Percentiles rank a stretch among this genome's conserved stretches.
Evolutionary conservation across 176 grass and related monocot species (phyloP).

Genomic region (Alopecurus myosuroides): DNA sequence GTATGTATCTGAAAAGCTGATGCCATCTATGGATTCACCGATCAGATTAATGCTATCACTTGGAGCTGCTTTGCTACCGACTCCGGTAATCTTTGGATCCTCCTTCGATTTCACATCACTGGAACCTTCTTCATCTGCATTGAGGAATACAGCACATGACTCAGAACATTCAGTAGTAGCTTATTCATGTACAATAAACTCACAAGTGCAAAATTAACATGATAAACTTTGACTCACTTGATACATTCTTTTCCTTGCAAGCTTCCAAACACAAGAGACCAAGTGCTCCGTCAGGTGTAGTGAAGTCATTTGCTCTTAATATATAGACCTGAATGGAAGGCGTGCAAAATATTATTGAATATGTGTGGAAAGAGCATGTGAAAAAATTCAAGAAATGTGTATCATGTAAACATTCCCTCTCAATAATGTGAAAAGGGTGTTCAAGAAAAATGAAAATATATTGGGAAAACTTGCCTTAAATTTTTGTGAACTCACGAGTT

Average conservation of each 20-base stretch:
- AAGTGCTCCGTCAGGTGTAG: constrained; percentile 25
- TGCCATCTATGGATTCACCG: constrained; percentile 10
- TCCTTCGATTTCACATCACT: neutral
- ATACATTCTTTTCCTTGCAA: constrained; percentile 15
- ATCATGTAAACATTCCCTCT: neutral
- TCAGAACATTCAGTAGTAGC: neutral
- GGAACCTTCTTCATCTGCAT: neutral
- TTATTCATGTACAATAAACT: neutral
- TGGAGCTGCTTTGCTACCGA: neutral
- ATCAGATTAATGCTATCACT: neutral
- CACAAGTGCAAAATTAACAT: neutral
- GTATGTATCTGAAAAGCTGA: constrained; percentile 20
- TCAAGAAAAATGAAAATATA: neutral
- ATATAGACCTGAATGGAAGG: constrained; percentile 29
- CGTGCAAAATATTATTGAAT: neutral
- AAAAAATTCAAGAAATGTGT: constrained; percentile 13
- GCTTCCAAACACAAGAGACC: constrained; percentile 5
- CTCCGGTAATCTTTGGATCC: neutral
- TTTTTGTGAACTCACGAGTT: constrained; percentile 26
- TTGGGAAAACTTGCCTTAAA: constrained; percentile 32
- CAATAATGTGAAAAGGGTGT: neutral
- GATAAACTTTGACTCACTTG: constrained; percentile 17
- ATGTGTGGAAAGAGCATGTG: neutral
- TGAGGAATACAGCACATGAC: neutral
- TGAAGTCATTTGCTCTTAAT: constrained; percentile 13